phyloP scores from a whole-genome alignment of 148 eudicot genomes.

The Selenicereus undatus region DNA sequence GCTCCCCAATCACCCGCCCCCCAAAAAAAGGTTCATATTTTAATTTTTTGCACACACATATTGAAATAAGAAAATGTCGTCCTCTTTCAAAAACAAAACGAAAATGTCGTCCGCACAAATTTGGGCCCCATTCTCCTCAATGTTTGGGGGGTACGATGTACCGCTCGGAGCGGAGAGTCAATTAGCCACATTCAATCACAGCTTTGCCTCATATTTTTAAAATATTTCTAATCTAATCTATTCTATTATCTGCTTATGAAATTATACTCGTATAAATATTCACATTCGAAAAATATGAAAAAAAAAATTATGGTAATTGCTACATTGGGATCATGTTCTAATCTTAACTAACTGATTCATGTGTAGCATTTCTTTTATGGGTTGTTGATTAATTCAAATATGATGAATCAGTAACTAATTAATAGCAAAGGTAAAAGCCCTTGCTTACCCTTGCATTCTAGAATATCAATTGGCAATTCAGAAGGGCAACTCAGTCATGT shows the following conservation, averaged over 20 bases:
- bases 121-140: background rate
- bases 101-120: constrained; percentile 13
- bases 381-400: constrained; percentile 27
- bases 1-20: no score
- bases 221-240: constrained; percentile 11
- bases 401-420: background rate
- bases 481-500: constrained; percentile 11
- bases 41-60: background rate
- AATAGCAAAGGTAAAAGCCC: background rate
- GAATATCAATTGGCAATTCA: background rate
- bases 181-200: constrained; percentile 16
- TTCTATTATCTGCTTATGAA: background rate
- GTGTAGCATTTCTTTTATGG: background rate
- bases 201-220: constrained; percentile 27
- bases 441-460: background rate
- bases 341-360: constrained; percentile 16
- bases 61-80: constrained; percentile 8
- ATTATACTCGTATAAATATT: background rate
- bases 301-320: constrained; percentile 9
- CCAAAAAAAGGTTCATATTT: no score
- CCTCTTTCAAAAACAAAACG: no score
- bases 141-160: constrained; percentile 6
- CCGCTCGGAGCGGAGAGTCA: constrained; percentile 23
- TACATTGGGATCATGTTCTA: background rate
- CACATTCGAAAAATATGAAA: background rate